Evolutionary conservation across 139 green algal species (phyloP), one percentile per base, ranked within the genome.

Genomic region (Zygnema cylindricum): DNA sequence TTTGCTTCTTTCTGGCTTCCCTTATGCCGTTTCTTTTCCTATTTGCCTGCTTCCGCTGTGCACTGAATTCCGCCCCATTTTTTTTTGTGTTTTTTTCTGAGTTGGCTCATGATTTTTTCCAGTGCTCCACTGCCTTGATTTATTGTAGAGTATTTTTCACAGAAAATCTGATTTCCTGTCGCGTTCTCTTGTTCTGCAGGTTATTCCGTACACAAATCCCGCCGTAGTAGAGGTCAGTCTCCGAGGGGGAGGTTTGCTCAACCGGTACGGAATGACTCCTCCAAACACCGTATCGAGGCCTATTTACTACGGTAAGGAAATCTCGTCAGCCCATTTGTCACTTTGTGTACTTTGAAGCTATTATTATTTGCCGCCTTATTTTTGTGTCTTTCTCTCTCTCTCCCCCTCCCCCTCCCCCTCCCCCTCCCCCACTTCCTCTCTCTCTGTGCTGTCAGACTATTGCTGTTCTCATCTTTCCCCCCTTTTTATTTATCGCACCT

Each of bases 341-440:
- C 33, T 43, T 76, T 76, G 63, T 32, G 33, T 32, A 76, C 63
- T 76, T 32, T 32, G 33, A 38, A 32, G 32, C 32, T 76, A 32
- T 32, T 32, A 38, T 32, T 76, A 32, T 76, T 38, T 32, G 32
- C 33, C 33, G 63, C 63, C 33, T 32, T 76, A 32, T 76, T 38
- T 32, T 32, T 76, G 33, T 76, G 32, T 76, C 63, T 32, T 32
- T 76, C 63, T 81, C 38, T 81, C 73, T 43, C 73, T 81, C 73
- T 81, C 73, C 43, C 73, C 73, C 73, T 30, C 73, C 49, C 49
- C 16, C 49, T 63, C 49, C 49, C 49, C 16, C 49, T 63, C 49
- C 40, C 73, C 21, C 73, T 81, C 73, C 43, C 73, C 43, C 23
- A 22, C 73, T 43, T 81, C 2, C 73, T 25, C 23, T 23, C 21